Conservation (phyloP, 2,329 filamentous ascomycete genomes). For the Nigrospora osmanthi region DNA sequence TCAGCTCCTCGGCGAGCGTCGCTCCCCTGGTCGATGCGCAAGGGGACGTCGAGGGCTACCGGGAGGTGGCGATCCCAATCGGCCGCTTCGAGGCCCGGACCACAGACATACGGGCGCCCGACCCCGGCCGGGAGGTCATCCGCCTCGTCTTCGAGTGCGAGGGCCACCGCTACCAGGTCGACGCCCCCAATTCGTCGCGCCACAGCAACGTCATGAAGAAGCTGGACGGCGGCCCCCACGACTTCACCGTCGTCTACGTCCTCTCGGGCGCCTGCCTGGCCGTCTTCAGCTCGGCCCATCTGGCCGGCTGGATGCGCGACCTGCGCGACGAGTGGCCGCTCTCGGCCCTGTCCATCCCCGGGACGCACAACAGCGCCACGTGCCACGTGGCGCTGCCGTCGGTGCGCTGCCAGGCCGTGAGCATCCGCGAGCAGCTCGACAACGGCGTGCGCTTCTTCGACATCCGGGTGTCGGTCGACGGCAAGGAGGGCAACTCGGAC, state of each 20-base stretch:
- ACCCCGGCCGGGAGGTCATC: slow-evolving; percentile 56
- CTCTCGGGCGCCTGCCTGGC: slow-evolving; percentile 45
- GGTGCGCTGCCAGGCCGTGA: slow-evolving; percentile 84
- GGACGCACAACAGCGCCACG: slow-evolving; percentile 91
- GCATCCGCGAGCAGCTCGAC: slow-evolving; percentile 67
- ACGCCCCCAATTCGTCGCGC: slow-evolving; percentile 56
- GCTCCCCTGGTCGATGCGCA: slow-evolving; percentile 35
- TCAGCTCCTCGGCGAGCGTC: slow-evolving; percentile 27
- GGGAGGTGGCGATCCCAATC: slow-evolving; percentile 56
- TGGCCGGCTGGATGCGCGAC: slow-evolving; percentile 73
- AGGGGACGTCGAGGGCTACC: slow-evolving; percentile 50
- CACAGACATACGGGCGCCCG: slow-evolving; percentile 54
- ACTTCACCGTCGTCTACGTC: slow-evolving; percentile 60
- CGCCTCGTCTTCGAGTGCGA: slow-evolving; percentile 67
- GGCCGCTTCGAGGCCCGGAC: slow-evolving; percentile 59
- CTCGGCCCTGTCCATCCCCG: slow-evolving; percentile 79
- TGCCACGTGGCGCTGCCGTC: slow-evolving; percentile 79
- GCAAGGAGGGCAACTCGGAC: slow-evolving; percentile 47
- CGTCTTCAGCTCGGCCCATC: slow-evolving; percentile 63
- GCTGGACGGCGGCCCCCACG: slow-evolving; percentile 39
- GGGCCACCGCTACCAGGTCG: slow-evolving; percentile 61
- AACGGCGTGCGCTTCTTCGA: slow-evolving; percentile 95
- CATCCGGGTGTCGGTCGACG: slow-evolving; percentile 59
- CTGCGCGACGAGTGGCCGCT: slow-evolving; percentile 66
- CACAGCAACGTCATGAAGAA: slow-evolving; percentile 54